These are phyloP conservation scores for Amphibolis antarctica DNA, from an alignment of 106 monocot species.

Conservation along the genomic window DNA sequence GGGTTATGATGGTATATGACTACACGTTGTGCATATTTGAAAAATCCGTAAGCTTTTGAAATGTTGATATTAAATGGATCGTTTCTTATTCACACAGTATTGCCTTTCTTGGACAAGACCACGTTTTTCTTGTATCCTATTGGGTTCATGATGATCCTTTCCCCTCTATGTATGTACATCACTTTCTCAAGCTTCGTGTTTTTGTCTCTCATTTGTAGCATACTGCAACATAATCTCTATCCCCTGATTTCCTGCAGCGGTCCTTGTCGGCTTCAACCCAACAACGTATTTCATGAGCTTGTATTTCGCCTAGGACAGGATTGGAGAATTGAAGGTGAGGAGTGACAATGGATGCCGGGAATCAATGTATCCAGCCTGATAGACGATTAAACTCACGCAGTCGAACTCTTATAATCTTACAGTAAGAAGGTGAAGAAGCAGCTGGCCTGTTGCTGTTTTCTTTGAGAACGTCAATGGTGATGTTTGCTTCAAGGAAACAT, in stretches of 20 bases:
- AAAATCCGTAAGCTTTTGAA: background rate
- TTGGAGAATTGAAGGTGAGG: no score
- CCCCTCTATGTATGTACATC: constrained; percentile 63
- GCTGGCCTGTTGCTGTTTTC: no score
- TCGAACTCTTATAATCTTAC: no score
- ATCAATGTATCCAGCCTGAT: no score
- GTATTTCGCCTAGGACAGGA: constrained; percentile 48
- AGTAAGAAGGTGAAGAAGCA: no score
- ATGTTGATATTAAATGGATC: background rate
- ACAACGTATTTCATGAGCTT: constrained; percentile 81
- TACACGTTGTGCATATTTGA: background rate
- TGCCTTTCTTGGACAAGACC: constrained; percentile 94
- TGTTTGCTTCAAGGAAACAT: no score
- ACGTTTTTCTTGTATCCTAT: constrained; percentile 98
- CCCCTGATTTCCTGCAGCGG: constrained; percentile 38
- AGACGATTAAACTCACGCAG: no score
- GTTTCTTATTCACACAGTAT: constrained; percentile 34
- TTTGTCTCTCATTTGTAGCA: background rate
- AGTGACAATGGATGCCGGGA: no score
- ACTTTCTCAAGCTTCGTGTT: background rate
- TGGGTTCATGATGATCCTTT: constrained; percentile 78
- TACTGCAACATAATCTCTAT: background rate
- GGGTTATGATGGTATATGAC: constrained; percentile 76
- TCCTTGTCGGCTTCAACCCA: constrained; percentile 85
- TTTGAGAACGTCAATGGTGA: no score